These are phyloP conservation scores for Pseudogymnoascus destructans DNA, from an alignment of 2,329 filamentous ascomycete genomes.

Conservation along the genomic window DNA sequence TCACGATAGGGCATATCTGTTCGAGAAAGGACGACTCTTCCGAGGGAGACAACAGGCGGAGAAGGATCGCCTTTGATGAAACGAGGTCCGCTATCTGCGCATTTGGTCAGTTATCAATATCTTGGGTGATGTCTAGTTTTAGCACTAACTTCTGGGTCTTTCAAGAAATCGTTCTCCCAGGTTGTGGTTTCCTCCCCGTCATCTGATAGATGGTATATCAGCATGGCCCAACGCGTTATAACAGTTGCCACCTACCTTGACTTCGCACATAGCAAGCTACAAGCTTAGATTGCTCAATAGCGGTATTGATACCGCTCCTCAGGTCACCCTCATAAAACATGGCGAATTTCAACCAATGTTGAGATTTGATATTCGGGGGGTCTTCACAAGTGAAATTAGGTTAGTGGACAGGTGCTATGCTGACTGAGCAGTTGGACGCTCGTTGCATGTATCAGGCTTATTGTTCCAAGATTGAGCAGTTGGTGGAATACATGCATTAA, in stretches of 20 bases:
- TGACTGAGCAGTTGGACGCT: background rate
- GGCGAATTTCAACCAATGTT: constrained; percentile 11
- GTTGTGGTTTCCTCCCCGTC: constrained; percentile 50
- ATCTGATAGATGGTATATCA: constrained; percentile 37
- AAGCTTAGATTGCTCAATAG: constrained; percentile 61
- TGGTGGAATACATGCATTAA: background rate
- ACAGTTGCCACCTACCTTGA: constrained; percentile 28
- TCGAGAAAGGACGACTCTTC: constrained; percentile 71
- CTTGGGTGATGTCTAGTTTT: background rate
- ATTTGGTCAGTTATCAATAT: constrained; percentile 11
- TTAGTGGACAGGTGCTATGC: background rate
- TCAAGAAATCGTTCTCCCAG: constrained; percentile 62
- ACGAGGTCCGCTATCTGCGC: constrained; percentile 43
- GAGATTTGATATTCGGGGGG: background rate
- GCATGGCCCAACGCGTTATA: background rate
- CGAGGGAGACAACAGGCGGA: constrained; percentile 59
- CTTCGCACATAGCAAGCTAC: constrained; percentile 78
- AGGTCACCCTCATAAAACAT: constrained; percentile 79
- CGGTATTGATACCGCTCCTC: constrained; percentile 65
- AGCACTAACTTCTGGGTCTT: constrained; percentile 38
- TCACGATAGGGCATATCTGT: constrained; percentile 69
- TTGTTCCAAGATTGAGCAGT: background rate
- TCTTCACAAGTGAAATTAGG: background rate
- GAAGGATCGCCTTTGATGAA: constrained; percentile 48
- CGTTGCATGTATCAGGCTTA: background rate